Evolutionary conservation across 2,329 filamentous ascomycete species (phyloP).

Genomic region (Magnaporthiopsis poae): DNA sequence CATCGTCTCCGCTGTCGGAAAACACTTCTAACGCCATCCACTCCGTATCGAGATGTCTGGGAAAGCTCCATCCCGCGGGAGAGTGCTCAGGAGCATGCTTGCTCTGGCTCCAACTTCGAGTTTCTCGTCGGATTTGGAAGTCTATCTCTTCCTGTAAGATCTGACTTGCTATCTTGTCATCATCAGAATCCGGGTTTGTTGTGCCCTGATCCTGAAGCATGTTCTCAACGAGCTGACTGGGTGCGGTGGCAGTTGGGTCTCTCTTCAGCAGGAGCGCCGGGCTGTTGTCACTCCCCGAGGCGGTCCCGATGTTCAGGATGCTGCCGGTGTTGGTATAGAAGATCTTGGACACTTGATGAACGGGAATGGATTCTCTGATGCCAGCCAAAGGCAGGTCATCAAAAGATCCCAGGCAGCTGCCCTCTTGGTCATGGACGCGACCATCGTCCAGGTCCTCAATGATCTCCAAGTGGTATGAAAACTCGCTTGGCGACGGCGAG

Average conservation of each 20-base stretch:
- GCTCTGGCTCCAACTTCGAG: slow-evolving; percentile 11
- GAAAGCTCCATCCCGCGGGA: slow-evolving; percentile 44
- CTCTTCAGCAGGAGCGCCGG: slow-evolving; percentile 67
- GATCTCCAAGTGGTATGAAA: slow-evolving; percentile 70
- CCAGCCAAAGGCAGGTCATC: slow-evolving; percentile 34
- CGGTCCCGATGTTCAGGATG: slow-evolving; percentile 65
- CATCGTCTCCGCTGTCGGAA: slow-evolving; percentile 47
- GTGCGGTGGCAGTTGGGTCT: slow-evolving; percentile 54
- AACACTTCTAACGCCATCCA: slow-evolving; percentile 89
- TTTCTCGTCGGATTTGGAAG: slow-evolving; percentile 33
- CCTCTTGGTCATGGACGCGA: slow-evolving; percentile 37
- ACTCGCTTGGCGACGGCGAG: slow-evolving; percentile 29
- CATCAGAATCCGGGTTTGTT: slow-evolving; percentile 12
- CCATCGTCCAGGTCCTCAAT: slow-evolving; percentile 67
- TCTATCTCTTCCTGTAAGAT: slow-evolving; percentile 36
- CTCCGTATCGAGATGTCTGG: slow-evolving; percentile 69
- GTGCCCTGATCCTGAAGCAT: slow-evolving; percentile 13
- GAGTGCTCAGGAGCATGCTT: slow-evolving; percentile 5
- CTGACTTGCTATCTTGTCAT: slow-evolving; percentile 12
- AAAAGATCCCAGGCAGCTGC: slow-evolving; percentile 23
- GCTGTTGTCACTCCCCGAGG: slow-evolving; percentile 55
- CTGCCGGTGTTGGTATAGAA: slow-evolving; percentile 89
- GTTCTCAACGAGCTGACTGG: slow-evolving; percentile 30
- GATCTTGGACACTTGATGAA: slow-evolving; percentile 66
- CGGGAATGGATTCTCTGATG: slow-evolving; percentile 43